Conservation (phyloP, 495 filamentous ascomycete species). For the Penicillium subrubescens region DNA sequence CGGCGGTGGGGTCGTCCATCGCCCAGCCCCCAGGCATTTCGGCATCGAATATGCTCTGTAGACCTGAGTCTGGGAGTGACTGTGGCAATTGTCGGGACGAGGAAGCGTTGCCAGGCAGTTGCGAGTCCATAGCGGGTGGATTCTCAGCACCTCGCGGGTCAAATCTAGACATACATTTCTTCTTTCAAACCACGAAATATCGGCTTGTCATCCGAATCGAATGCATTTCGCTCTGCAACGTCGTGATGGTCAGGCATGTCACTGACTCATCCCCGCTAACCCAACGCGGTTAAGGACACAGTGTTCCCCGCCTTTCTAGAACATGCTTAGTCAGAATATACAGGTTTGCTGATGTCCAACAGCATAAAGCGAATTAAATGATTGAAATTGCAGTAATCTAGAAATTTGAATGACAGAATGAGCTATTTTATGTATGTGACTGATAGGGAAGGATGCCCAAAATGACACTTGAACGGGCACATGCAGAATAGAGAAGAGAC, state of each 20-base stretch:
- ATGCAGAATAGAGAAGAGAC: too few species aligned
- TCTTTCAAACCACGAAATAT: not conserved
- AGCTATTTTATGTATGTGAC: not conserved
- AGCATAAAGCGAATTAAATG: not conserved
- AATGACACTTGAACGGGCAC: too few species aligned
- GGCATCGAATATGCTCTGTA: conserved; percentile 12
- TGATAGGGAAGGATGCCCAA: not conserved
- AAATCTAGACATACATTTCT: not conserved
- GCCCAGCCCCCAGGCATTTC: conserved; percentile 4
- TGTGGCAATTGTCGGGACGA: conserved; percentile 14
- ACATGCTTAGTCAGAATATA: conserved; percentile 4
- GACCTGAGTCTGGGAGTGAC: conserved; percentile 14
- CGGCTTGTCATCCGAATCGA: not conserved
- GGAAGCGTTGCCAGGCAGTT: not conserved
- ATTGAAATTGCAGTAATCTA: not conserved
- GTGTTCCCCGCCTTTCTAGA: not conserved
- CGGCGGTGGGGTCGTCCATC: not conserved
- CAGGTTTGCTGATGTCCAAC: not conserved
- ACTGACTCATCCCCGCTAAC: conserved; percentile 3
- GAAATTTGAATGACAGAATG: not conserved
- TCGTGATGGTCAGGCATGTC: conserved; percentile 5
- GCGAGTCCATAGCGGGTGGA: conserved; percentile 13
- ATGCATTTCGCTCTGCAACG: not conserved
- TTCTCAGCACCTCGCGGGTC: not conserved
- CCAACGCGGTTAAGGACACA: not conserved